Base-by-base conservation (phyloP, 2,329 filamentous ascomycete genomes). In the Alternaria incomplexa region DNA sequence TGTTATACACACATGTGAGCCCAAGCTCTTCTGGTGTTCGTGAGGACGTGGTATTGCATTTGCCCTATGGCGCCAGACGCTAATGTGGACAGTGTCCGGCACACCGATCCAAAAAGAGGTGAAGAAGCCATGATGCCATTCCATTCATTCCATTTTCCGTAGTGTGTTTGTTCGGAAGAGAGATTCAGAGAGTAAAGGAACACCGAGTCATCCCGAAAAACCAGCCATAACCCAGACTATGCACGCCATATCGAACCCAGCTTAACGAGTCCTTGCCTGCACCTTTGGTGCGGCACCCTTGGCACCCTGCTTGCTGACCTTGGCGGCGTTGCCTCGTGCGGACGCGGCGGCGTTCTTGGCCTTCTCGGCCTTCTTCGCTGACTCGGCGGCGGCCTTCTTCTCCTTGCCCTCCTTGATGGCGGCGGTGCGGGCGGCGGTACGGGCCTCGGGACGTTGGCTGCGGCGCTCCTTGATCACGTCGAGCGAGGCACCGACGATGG, bases 381-480 rank as follows among this genome's bases (percentile, higher is more conserved):
- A 92, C 85, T 93, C 90, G 68, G 89, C 88, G 70, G 90, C 93
- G 73, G 90, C 86, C 89, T 96, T 97, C 93, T 98, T 97, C 84
- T 97, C 94, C 92, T 99, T 99, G 87, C 90, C 92, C 83, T 96
- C 93, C 89, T 95, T 95, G 87, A 98, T 94, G 83, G 96, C 95
- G 77, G 90, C 87, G 76, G 88, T 86, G 82, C 96, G 95, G 81
- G 93, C 94, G 80, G 96, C 96, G 79, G 90, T 88, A 83, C 96
- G 94, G 82, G 93, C 95, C 88, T 98, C 96, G 78, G 96, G 96
- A 84, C 96, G 93, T 89, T 93, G 90, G 79, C 89, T 85, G 81
- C 96, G 94, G 87, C 93, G 93, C 91, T 99, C 96, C 91, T 97
- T 98, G 90, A 99, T 98, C 82, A 98, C 93, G 83, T 99, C 96